Evolutionary conservation across 2,329 filamentous ascomycete genomes (phyloP).

Genomic region (Fulvia fulva): DNA sequence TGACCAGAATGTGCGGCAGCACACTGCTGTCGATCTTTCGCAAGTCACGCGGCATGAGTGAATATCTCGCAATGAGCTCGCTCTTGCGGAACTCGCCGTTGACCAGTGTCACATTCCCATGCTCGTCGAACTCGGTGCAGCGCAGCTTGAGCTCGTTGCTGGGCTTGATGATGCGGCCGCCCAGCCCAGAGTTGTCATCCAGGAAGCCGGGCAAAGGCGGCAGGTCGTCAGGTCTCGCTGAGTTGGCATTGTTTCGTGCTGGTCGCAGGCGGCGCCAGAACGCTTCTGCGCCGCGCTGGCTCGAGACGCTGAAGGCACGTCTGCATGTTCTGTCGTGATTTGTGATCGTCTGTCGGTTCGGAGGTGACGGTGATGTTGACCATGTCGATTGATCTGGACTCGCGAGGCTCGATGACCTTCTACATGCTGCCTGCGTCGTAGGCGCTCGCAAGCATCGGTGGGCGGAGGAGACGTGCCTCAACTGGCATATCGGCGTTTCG

Average conservation of each 20-base stretch:
- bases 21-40: conserved; percentile 97
- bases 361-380: conserved; percentile 1
- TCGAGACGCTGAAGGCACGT: conserved; percentile 21
- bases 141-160: conserved; percentile 79
- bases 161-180: conserved; percentile 67
- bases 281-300: conserved; percentile 13
- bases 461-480: background rate
- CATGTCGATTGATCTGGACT: background rate
- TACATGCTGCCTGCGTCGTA: background rate
- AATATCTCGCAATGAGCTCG: conserved; percentile 95
- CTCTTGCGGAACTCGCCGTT: conserved; percentile 97
- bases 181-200: conserved; percentile 60
- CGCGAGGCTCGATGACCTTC: background rate
- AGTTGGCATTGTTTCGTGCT: conserved; percentile 13
- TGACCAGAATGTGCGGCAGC: conserved; percentile 89
- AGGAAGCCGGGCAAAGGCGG: conserved; percentile 50
- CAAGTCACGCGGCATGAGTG: conserved; percentile 85
- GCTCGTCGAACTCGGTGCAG: conserved; percentile 92
- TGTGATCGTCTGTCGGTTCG: conserved; percentile 7
- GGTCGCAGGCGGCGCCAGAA: conserved; percentile 29
- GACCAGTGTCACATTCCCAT: conserved; percentile 85
- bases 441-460: background rate
- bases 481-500: background rate
- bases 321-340: conserved; percentile 22
- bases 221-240: conserved; percentile 55